These are phyloP conservation scores for Gynandropsis gynandra DNA, from an alignment of 345 rosid genomes.

Conservation along the genomic window DNA sequence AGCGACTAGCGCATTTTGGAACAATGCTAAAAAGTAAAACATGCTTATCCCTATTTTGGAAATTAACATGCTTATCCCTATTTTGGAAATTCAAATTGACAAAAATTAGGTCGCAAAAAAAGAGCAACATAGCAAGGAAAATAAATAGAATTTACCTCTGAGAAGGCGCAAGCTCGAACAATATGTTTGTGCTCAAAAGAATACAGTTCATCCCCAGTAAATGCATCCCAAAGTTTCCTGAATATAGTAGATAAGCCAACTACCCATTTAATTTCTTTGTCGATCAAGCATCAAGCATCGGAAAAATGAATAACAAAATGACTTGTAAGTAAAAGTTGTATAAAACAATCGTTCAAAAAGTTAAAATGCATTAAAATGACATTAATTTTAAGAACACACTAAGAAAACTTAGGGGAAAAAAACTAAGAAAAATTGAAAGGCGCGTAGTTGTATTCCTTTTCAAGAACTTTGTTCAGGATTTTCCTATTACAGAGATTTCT, in stretches of 20 bases:
- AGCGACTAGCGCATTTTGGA: background rate
- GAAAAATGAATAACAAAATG: too few species aligned
- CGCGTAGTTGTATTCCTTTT: background rate
- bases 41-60: background rate
- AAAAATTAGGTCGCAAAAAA: background rate
- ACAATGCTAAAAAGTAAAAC: background rate
- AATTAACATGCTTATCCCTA: background rate
- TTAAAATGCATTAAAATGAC: too few species aligned
- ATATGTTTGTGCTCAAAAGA: slow-evolving; percentile 93
- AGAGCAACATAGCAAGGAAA: background rate
- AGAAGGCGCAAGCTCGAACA: slow-evolving; percentile 82
- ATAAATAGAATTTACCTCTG: slow-evolving; percentile 43
- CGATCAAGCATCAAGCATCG: too few species aligned
- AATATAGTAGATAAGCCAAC: too few species aligned
- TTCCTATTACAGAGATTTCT: too few species aligned
- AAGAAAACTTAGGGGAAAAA: too few species aligned
- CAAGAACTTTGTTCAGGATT: background rate
- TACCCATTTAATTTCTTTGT: too few species aligned
- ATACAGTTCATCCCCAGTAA: slow-evolving; percentile 77
- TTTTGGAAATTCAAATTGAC: background rate
- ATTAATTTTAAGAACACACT: too few species aligned
- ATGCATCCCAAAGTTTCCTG: slow-evolving; percentile 92
- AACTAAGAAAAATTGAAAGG: too few species aligned
- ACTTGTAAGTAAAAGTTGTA: too few species aligned
- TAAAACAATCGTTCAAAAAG: too few species aligned